A percentile compares a stretch with the other conserved stretches of the same genome.
Conservation (phyloP, 805 yeast species). For the Teunomyces atbi region DNA sequence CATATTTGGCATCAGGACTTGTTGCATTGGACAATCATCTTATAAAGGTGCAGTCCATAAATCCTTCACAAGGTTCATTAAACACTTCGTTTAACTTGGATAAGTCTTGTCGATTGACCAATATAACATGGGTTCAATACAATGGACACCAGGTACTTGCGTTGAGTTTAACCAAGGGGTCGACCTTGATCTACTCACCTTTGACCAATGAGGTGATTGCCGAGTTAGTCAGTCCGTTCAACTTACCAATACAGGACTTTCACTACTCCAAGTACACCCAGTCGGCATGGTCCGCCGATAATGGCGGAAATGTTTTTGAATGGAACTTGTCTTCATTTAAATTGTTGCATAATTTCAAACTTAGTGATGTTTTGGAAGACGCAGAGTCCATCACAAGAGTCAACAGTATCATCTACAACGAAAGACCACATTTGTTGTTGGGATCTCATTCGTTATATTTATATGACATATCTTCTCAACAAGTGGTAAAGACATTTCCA, state of each 20-base stretch:
- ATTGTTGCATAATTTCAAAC: slow-evolving; percentile 40
- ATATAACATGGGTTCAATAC: slow-evolving; percentile 51
- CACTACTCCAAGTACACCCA: slow-evolving; percentile 41
- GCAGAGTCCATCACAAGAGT: slow-evolving; percentile 33
- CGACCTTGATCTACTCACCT: slow-evolving; percentile 66
- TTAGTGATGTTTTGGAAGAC: slow-evolving; percentile 36
- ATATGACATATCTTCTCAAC: slow-evolving; percentile 39
- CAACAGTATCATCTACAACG: slow-evolving; percentile 25
- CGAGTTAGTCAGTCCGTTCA: slow-evolving; percentile 47
- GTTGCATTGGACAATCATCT: slow-evolving; percentile 72
- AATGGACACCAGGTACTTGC: slow-evolving; percentile 50
- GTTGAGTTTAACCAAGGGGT: slow-evolving; percentile 65
- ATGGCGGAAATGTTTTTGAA: slow-evolving; percentile 55
- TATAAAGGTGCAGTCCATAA: slow-evolving; percentile 57
- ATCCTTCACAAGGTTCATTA: slow-evolving; percentile 40
- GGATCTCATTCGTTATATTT: slow-evolving; percentile 69
- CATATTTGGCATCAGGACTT: slow-evolving; percentile 60
- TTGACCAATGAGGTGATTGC: slow-evolving; percentile 54
- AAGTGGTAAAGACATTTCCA: slow-evolving; percentile 55
- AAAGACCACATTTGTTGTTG: slow-evolving; percentile 47
- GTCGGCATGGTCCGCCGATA: slow-evolving; percentile 60
- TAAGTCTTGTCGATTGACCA: slow-evolving; percentile 48
- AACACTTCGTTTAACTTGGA: slow-evolving; percentile 53
- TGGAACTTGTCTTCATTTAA: slow-evolving; percentile 55
- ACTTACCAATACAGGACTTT: slow-evolving; percentile 50